phyloP scores from a whole-genome alignment of 2,329 filamentous ascomycete species.

The Trichoderma gracile region DNA sequence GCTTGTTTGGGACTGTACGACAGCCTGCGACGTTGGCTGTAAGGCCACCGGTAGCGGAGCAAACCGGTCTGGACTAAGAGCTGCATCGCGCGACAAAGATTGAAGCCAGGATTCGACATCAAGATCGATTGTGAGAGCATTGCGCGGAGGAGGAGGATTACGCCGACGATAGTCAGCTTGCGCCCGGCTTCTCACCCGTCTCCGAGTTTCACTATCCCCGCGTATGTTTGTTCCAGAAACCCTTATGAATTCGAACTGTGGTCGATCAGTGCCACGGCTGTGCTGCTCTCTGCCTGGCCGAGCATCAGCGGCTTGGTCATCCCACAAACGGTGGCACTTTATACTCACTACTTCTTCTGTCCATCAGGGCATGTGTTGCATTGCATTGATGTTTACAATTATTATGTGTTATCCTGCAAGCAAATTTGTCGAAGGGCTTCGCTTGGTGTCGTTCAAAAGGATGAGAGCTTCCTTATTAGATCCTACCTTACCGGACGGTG shows the following conservation, averaged over 20 bases:
- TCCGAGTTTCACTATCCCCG: constrained; percentile 13
- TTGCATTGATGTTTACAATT: no score
- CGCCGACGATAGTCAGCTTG: constrained; percentile 19
- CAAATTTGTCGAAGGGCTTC: background rate
- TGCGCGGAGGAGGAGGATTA: constrained; percentile 11
- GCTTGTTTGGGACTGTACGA: background rate
- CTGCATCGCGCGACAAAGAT: background rate
- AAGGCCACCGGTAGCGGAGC: background rate
- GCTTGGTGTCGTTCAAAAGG: no score
- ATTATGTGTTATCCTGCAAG: background rate
- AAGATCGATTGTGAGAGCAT: constrained; percentile 13
- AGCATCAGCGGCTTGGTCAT: background rate
- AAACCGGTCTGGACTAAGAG: background rate
- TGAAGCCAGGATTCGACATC: constrained; percentile 20
- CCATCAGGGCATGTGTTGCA: background rate
- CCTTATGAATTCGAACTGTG: constrained; percentile 15
- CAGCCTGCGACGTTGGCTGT: background rate
- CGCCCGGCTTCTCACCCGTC: constrained; percentile 14
- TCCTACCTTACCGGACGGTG: background rate
- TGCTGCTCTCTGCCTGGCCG: background rate
- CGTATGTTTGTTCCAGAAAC: constrained; percentile 17
- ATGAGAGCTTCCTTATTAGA: background rate
- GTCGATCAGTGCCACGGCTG: background rate
- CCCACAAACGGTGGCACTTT: no score
- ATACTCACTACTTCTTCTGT: background rate